Base-by-base conservation (phyloP, 805 yeast species). In the Pichia phayaonensis region DNA sequence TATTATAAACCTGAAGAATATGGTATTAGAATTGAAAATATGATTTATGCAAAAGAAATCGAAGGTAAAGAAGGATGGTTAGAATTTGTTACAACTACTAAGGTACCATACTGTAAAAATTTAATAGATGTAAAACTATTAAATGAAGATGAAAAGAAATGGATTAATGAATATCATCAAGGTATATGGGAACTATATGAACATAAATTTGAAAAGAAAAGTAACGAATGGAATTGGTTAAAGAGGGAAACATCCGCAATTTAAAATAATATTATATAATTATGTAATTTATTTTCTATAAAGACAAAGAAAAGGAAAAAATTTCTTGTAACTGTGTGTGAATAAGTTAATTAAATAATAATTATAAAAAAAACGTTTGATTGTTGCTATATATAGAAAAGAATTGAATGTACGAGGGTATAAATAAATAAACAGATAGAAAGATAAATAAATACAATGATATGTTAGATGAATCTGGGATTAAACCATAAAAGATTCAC, bases 401-500 rank as follows among this genome's bases (percentile, higher is more conserved):
- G 13, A 34, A 47, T 20, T 36, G 7, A 42, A 21, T 29, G 34
- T n/a, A 24, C 12, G 21, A 39, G 45, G 29, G 24, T 50, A 24
- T 42, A 38, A n/a, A 42, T 34, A 34, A 31, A 12, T 23, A 44
- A 12, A 23, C 20, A 18, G 12, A 44, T 42, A 38, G 23, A 27
- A 26, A 45, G 8, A 36, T n/a, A 45, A 24, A 39, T 26, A 39
- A 24, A 5, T 18, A 39, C 16, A n/a, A n/a, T n/a, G n/a, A 26
- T 26, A 24, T 22, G 18, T 13, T 23, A 16, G 22, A 26, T 39
- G n/a, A 27, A 39, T 20, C n/a, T 31, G 16, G 16, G 4, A 24
- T 42, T 71, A 90, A 10, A 92, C 97, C 97, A 90, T 94, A 67
- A 94, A 94, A 6, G 97, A 88, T 72, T 94, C 99, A 49, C 99